Base-by-base conservation (phyloP, 2,329 filamentous ascomycete genomes). In the Rutstroemia sp. region DNA sequence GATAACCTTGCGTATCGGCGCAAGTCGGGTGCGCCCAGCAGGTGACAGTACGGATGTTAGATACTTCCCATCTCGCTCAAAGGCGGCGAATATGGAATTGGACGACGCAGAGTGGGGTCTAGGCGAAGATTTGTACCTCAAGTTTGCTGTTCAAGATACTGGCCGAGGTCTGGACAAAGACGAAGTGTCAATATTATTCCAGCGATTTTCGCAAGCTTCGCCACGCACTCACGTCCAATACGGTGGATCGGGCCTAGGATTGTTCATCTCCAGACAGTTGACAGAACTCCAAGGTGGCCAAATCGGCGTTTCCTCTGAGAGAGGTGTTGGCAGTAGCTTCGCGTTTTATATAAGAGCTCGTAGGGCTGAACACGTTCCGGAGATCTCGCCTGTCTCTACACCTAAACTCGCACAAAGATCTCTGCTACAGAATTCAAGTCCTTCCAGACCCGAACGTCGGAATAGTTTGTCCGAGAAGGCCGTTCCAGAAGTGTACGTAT, bases 191-290 rank as follows among this genome's bases (percentile, higher is more conserved):
- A 78, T 83, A 47, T 76, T 94, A 0, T 94, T 92, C 70, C 82
- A 89, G 63, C 81, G 87, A 21, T 94, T 94, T 68, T 56, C 54
- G 19, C 89, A 94, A 71, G 87, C 88, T 0, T 89, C 84, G 17
- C 86, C 87, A 4, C 82, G 84, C 42, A 92, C 88, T 0, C 88
- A 92, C 64, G 83, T 89, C n/a, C 84, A 89, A 63, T 92, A 92
- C 61, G 89, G 89, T n/a, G 89, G 89, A 0, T 89, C 84, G 0
- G 89, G 89, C 0, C 76, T 94, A 1, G 89, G 89, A 0, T 75
- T 94, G 0, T 92, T 92, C 71, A 92, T 94, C 61, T 89, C 85
- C 27, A 80, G 88, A 46, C 83, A 89, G 57, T 76, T 94, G 10
- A 89, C 87, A 0, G 88, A 94, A 67, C 73, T 92, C 7, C 88